A percentile compares a stretch with the other conserved stretches of the same genome.
These are phyloP conservation scores for Thelephora aurantiotincta DNA, from an alignment of 768 basidiomycete genomes.

Conservation along the genomic window DNA sequence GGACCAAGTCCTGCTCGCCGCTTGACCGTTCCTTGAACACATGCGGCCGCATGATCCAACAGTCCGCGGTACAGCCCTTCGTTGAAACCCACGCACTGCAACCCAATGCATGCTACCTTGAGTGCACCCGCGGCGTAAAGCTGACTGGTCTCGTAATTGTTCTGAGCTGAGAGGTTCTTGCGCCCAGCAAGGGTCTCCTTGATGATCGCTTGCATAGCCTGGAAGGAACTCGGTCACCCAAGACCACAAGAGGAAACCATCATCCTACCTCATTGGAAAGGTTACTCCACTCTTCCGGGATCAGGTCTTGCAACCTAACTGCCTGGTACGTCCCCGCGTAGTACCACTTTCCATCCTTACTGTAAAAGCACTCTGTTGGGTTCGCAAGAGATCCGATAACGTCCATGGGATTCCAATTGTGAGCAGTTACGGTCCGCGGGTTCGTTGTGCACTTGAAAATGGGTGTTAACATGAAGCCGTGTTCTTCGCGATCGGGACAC, in stretches of 20 bases:
- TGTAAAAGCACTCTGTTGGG: conserved; percentile 71
- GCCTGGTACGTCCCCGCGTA: conserved; percentile 70
- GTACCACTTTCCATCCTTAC: conserved; percentile 71
- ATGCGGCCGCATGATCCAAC: conserved; percentile 47
- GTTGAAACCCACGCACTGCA: conserved; percentile 71
- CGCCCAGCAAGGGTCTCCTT: conserved; percentile 59
- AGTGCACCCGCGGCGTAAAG: conserved; percentile 63
- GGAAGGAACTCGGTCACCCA: neutral
- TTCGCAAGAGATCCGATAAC: conserved; percentile 41
- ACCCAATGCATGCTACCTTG: conserved; percentile 55
- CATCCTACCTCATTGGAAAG: conserved; percentile 43
- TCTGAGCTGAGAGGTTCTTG: conserved; percentile 69
- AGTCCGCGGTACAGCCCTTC: conserved; percentile 47
- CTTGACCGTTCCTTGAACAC: conserved; percentile 4
- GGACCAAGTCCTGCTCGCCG: neutral
- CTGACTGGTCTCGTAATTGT: conserved; percentile 59
- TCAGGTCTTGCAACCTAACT: conserved; percentile 51
- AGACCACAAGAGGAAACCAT: neutral
- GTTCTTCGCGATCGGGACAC: conserved; percentile 75
- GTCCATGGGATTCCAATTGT: conserved; percentile 60
- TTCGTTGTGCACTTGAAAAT: conserved; percentile 70
- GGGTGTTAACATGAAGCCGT: conserved; percentile 64
- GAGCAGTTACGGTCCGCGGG: conserved; percentile 61
- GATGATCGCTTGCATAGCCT: conserved; percentile 55
- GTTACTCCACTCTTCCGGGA: conserved; percentile 52